Conservation (phyloP, 441 rosid genomes). For the Flueggea neowawraea region DNA sequence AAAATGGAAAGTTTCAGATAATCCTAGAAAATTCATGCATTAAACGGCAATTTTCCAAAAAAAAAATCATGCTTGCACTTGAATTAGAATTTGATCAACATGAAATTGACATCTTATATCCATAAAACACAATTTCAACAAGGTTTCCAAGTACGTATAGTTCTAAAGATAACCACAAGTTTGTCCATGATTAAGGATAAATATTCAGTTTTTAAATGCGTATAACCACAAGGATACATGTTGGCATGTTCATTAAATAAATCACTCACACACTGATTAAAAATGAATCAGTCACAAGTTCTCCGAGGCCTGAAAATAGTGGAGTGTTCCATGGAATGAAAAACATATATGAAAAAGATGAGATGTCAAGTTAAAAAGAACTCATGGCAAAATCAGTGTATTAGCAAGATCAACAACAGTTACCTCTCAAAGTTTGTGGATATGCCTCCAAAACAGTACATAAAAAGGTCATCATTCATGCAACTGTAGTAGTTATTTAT, state of each 20-base stretch:
- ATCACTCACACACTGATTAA: no score
- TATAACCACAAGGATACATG: no score
- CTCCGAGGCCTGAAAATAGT: not conserved
- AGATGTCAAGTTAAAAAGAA: not conserved
- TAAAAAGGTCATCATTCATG: constrained; percentile 59
- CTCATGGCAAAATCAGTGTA: not conserved
- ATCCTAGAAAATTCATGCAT: not conserved
- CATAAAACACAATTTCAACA: not conserved
- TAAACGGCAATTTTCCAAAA: not conserved
- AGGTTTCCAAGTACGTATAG: not conserved
- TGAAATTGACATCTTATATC: not conserved
- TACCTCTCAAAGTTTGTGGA: constrained; percentile 82
- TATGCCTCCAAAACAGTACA: constrained; percentile 85
- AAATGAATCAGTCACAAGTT: no score
- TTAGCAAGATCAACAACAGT: not conserved
- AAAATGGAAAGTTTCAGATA: not conserved
- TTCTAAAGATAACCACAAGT: not conserved
- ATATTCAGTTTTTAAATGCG: not conserved
- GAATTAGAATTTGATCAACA: not conserved
- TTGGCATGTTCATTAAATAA: no score
- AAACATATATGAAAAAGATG: not conserved
- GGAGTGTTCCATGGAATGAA: not conserved
- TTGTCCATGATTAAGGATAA: not conserved
- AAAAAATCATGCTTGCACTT: not conserved
- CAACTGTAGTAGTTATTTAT: constrained; percentile 51